Percentiles rank a stretch among this genome's conserved stretches.
These are phyloP conservation scores for Trypanosoma grayi DNA, from an alignment of 208 protist genomes.

Conservation along the genomic window DNA sequence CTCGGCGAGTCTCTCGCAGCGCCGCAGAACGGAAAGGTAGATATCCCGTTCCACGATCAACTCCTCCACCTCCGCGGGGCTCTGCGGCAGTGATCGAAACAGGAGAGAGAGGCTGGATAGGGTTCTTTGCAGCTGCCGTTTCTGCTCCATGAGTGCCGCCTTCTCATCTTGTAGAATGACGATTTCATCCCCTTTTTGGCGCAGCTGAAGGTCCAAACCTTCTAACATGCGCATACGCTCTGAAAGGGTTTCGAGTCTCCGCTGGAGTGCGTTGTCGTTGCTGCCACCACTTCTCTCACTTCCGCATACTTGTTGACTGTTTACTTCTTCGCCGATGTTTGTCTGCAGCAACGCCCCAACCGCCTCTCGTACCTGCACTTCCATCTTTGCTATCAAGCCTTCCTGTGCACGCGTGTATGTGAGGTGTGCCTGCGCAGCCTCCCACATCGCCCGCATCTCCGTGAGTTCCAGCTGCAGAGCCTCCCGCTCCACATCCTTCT, in stretches of 20 bases:
- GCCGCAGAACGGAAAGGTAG: conserved; percentile 7
- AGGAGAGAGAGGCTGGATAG: conserved; percentile 18
- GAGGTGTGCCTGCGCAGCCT: background rate
- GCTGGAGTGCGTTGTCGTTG: background rate
- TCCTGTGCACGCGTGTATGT: background rate
- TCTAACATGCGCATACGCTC: conserved; percentile 1
- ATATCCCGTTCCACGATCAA: conserved; percentile 15
- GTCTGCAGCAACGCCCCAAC: background rate
- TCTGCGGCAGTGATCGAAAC: conserved; percentile 10
- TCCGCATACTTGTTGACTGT: background rate
- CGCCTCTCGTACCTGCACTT: background rate
- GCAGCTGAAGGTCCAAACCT: conserved; percentile 2
- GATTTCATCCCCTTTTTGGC: conserved; percentile 4
- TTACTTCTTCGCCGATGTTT: background rate
- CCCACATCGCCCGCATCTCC: background rate
- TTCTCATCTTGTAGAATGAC: conserved; percentile 15
- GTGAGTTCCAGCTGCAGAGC: background rate
- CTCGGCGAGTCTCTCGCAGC: background rate
- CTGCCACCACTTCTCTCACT: background rate
- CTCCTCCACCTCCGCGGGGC: conserved; percentile 9
- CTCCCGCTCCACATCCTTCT: conserved; percentile 1
- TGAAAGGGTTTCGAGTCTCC: background rate
- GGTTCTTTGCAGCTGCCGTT: conserved; percentile 2
- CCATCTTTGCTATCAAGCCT: background rate
- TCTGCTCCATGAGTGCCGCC: conserved; percentile 5